These are phyloP conservation scores for Suillus variegatus DNA, from an alignment of 768 basidiomycete genomes.

Conservation along the genomic window DNA sequence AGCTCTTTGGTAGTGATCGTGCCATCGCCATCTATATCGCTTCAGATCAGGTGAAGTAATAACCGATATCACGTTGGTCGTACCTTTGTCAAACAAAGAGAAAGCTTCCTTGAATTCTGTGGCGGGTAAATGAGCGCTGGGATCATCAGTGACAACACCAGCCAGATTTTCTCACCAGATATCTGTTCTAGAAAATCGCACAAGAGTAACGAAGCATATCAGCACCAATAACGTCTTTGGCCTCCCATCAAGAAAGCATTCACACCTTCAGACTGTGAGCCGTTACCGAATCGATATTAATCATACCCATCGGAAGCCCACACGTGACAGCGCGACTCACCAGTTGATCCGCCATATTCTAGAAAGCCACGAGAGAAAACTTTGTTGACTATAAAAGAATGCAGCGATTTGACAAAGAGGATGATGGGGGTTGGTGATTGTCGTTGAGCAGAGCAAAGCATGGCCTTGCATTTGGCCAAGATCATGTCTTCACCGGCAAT, in stretches of 20 bases:
- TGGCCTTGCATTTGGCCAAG: slow-evolving; percentile 8
- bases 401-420: slow-evolving; percentile 8
- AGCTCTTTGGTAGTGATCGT: slow-evolving; percentile 91
- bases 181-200: slow-evolving; percentile 72
- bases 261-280: slow-evolving; percentile 58
- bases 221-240: background rate
- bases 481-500: slow-evolving; percentile 32
- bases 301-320: slow-evolving; percentile 16
- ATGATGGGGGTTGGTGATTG: slow-evolving; percentile 7
- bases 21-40: slow-evolving; percentile 77
- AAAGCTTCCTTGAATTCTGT: slow-evolving; percentile 99
- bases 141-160: slow-evolving; percentile 1
- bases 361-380: slow-evolving; percentile 11
- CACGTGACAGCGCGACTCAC: slow-evolving; percentile 36
- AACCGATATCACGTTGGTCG: slow-evolving; percentile 19
- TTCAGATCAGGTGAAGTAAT: background rate
- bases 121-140: slow-evolving; percentile 11
- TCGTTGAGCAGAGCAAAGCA: slow-evolving; percentile 13
- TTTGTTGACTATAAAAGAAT: background rate
- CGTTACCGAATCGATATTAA: slow-evolving; percentile 15
- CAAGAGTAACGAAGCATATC: slow-evolving; percentile 13
- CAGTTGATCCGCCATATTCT: slow-evolving; percentile 58
- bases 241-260: slow-evolving; percentile 15
- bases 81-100: slow-evolving; percentile 95
- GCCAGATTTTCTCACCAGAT: slow-evolving; percentile 57